Conservation (phyloP, 208 protist genomes). For the Leishmania arabica region DNA sequence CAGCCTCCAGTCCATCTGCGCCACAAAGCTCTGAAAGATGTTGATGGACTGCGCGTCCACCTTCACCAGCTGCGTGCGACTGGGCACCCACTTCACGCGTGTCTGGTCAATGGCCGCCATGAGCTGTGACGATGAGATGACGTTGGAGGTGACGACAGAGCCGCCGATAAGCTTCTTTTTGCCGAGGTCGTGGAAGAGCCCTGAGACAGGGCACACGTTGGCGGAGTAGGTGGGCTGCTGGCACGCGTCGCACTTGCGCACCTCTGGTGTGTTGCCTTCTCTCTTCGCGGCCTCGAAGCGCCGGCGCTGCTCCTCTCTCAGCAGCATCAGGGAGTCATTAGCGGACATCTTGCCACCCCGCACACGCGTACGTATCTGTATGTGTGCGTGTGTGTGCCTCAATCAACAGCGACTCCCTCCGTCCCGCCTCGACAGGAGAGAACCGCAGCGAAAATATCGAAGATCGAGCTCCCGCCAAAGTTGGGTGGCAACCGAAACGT, state of each 20-base stretch:
- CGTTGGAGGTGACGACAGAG: conserved; percentile 48
- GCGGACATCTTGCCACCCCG: conserved; percentile 4
- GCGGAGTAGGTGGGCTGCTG: conserved; percentile 49
- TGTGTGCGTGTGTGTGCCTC: not conserved
- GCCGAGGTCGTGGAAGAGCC: conserved; percentile 72
- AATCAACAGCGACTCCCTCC: not conserved
- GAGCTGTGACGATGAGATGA: conserved; percentile 55
- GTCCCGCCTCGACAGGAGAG: not conserved
- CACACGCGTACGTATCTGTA: conserved; percentile 1
- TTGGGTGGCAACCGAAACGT: not conserved
- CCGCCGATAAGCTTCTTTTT: conserved; percentile 70
- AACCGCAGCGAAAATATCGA: not conserved
- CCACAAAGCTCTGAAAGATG: conserved; percentile 87
- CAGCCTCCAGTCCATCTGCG: conserved; percentile 70
- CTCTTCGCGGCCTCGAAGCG: conserved; percentile 31
- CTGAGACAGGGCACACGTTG: conserved; percentile 70
- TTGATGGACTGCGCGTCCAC: conserved; percentile 75
- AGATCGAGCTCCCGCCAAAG: not conserved
- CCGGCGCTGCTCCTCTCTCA: conserved; percentile 36
- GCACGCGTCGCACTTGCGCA: conserved; percentile 64
- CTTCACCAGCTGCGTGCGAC: conserved; percentile 71
- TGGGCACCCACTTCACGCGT: conserved; percentile 77
- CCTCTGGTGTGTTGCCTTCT: conserved; percentile 37
- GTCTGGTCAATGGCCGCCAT: conserved; percentile 81
- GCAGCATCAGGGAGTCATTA: conserved; percentile 14